Evolutionary conservation across 148 eudicot genomes (phyloP).

Genomic region (Arctostaphylos glauca): DNA sequence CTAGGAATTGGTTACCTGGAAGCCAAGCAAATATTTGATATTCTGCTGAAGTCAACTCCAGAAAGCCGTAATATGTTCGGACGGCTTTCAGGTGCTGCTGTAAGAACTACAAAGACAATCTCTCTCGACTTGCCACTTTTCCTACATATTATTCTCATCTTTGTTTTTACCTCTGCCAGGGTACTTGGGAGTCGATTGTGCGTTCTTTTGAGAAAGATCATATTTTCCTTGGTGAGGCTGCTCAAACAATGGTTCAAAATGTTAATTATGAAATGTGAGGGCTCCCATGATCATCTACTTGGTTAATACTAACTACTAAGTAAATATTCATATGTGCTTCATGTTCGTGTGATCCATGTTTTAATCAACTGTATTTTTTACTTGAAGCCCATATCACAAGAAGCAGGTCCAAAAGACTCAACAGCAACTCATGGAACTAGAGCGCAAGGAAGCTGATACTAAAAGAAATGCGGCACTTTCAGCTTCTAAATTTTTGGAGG

Average conservation of each 20-base stretch:
- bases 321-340: not conserved
- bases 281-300: not conserved
- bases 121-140: not conserved
- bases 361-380: slow-evolving; percentile 19
- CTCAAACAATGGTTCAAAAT: slow-evolving; percentile 88
- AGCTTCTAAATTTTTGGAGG: slow-evolving; percentile 87
- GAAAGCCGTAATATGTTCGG: slow-evolving; percentile 96
- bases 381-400: slow-evolving; percentile 81
- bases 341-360: not conserved
- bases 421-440: slow-evolving; percentile 87
- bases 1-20: slow-evolving; percentile 82
- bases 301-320: not conserved
- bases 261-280: slow-evolving; percentile 94
- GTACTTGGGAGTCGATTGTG: slow-evolving; percentile 88
- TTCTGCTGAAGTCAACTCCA: slow-evolving; percentile 68
- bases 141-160: not conserved
- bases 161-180: slow-evolving; percentile 40
- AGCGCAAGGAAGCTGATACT: slow-evolving; percentile 89
- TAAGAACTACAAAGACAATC: slow-evolving; percentile 42
- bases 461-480: slow-evolving; percentile 91
- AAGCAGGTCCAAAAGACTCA: slow-evolving; percentile 93
- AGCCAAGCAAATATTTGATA: slow-evolving; percentile 76
- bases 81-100: slow-evolving; percentile 95
- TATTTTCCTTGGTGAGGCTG: slow-evolving; percentile 91
- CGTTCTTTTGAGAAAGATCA: slow-evolving; percentile 89